Conservation (phyloP, 495 filamentous ascomycete genomes). For the Cercophora samala region DNA sequence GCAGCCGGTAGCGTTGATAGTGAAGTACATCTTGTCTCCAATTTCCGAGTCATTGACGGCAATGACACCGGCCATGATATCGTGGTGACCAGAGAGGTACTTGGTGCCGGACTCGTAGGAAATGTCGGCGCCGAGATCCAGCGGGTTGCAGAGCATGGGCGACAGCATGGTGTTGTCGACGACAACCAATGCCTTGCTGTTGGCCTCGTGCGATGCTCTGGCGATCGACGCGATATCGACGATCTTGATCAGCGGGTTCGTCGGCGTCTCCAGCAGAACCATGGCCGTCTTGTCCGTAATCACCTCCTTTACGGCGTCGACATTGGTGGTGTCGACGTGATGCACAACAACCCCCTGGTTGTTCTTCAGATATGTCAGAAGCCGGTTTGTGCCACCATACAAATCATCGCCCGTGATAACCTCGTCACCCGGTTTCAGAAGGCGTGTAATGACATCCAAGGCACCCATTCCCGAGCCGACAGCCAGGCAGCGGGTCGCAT, state of each 20-base stretch:
- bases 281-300: slow-evolving; percentile 80
- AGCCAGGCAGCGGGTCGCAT: slow-evolving; percentile 81
- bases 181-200: slow-evolving; percentile 75
- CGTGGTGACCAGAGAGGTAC: slow-evolving; percentile 96
- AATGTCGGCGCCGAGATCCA: slow-evolving; percentile 91
- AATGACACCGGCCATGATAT: slow-evolving; percentile 96
- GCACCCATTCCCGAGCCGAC: slow-evolving; percentile 97
- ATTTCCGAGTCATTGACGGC: slow-evolving; percentile 77
- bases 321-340: slow-evolving; percentile 88
- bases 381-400: slow-evolving; percentile 91
- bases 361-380: slow-evolving; percentile 85
- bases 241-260: slow-evolving; percentile 97
- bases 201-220: slow-evolving; percentile 67
- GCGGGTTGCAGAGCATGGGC: slow-evolving; percentile 83
- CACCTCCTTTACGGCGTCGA: slow-evolving; percentile 62
- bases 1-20: slow-evolving; percentile 92
- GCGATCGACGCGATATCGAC: slow-evolving; percentile 83
- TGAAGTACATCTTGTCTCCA: slow-evolving; percentile 89
- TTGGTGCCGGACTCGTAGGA: slow-evolving; percentile 98
- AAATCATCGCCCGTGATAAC: slow-evolving; percentile 96
- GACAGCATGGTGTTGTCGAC: slow-evolving; percentile 99
- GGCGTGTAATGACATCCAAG: slow-evolving; percentile 91
- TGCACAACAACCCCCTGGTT: slow-evolving; percentile 88
- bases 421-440: slow-evolving; percentile 90
- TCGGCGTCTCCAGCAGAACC: slow-evolving; percentile 94